Evolutionary conservation across 139 green algal species (phyloP), one percentile per base, ranked within the genome.

Genomic region (Haematococcus sp.): DNA sequence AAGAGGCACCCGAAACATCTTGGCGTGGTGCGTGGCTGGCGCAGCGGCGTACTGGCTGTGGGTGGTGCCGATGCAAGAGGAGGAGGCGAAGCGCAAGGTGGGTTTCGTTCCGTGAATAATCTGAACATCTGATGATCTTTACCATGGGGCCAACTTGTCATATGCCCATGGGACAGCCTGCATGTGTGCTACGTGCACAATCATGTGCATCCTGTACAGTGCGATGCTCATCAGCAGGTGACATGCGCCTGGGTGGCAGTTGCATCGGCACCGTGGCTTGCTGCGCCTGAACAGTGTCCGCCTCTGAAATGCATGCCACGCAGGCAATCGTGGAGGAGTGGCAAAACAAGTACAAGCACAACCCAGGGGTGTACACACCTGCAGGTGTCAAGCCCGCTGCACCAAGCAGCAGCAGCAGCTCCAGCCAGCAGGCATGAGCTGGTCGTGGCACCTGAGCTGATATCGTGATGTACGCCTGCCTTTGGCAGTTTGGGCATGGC

Each of bases 271-370:
- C 58, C 4, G 4, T 65, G 54, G 5, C 54, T n/a, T 61, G 54
- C 22, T n/a, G 54, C 54, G 54, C 54, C 5, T 61, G 54, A n/a
- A n/a, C n/a, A 11, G 40, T 49, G 40, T 7, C 40, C 7, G 11
- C 7, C 40, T 49, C n/a, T 28, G 23, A 20, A 7, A 27, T 65
- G 58, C 28, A 23, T 3, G 4, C 4, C 58, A 34, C 28, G 4
- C 58, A 65, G 58, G 27, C 27, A n/a, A 65, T 65, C 27, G 58
- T 65, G 25, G 58, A 65, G 58, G 58, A 65, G 58, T 65, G 58
- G 58, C 25, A 65, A n/a, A 19, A 43, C 11, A 34, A 40, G 4
- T 65, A 65, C 58, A 65, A 65, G 27, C 3, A 13, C 58, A 65
- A 65, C 58, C 23, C n/a, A 11, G 52, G 52, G 4, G 7, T 60